Evolutionary conservation across 75 land plant species (phyloP), one percentile per base, ranked within the genome.

Genomic region (Cupressus sempervirens): DNA sequence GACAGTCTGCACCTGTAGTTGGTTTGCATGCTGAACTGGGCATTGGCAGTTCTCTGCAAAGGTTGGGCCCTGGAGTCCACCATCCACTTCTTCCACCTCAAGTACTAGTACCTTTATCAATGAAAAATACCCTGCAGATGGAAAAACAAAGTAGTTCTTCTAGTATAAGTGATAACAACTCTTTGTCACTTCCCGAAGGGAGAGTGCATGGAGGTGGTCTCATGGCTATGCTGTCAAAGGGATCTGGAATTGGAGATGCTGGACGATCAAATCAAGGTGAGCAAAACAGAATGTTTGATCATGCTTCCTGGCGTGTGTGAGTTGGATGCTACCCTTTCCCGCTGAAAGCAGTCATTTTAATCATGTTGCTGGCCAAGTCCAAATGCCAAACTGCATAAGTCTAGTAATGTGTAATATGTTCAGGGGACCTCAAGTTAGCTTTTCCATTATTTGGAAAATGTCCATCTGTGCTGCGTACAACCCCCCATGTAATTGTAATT

Each of bases 171-270:
- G 82, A 82, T 7, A 34, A 18, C 41, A 65, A 84, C 32, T 34
- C 41, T 18, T 45, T 50, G 18, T 75, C 80, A 3, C 76, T 87
- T 76, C 91, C 95, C 2, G 97, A 95, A 83, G 95, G 95, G 32
- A 82, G 97, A 84, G 97, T 94, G 70, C 97, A 92, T 86, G 95
- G 95, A 40, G 95, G 95, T 62, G 85, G 88, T 53, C 82, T 94
- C 45, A 88, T 93, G 93, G 88, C 94, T 35, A 84, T 93, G 84
- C 88, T 95, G 18, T 81, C 87, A 35, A 86, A 79, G 53, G 53
- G 86, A 73, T 74, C 90, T 9, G 85, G 50, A 36, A 35, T 86
- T 52, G 62, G 23, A 30, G 65, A 82, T 82, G 7, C 35, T 30
- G 65, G 62, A 35, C 65, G 30, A 32, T 53, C 83, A 82, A 54